Percentiles rank a stretch among this genome's conserved stretches.
Conservation (phyloP, 805 yeast genomes). For the Lachancea meyersii region DNA sequence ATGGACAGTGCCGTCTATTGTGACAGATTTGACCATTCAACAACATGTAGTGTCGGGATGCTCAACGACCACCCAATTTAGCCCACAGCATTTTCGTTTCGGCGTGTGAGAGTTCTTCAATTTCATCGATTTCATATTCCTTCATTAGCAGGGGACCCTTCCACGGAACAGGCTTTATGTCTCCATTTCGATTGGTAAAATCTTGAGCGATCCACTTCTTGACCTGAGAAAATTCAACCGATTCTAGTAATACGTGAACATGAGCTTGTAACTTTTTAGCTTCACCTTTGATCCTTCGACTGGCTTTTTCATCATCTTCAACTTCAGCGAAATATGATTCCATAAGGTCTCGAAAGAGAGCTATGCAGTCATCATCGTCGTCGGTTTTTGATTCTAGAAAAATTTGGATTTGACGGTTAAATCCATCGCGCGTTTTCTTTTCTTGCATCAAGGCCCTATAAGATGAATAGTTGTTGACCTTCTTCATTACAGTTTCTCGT, state of each 20-base stretch:
- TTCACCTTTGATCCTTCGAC: conserved; percentile 15
- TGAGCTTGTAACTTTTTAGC: conserved; percentile 13
- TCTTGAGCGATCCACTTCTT: conserved; percentile 18
- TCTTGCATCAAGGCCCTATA: conserved; percentile 22
- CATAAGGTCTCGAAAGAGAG: conserved; percentile 13
- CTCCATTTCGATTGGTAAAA: conserved; percentile 26
- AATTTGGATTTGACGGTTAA: not conserved
- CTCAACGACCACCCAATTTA: not conserved
- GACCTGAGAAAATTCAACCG: conserved; percentile 12
- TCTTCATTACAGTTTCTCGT: conserved; percentile 16
- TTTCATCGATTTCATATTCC: conserved; percentile 31
- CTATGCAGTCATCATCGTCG: conserved; percentile 11
- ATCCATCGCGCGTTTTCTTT: not conserved
- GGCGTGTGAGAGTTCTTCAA: conserved; percentile 19
- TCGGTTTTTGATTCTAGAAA: conserved; percentile 10
- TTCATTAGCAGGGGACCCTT: conserved; percentile 27
- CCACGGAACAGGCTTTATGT: conserved; percentile 25
- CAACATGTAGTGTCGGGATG: not conserved
- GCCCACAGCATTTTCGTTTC: conserved; percentile 10
- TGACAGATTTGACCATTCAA: not conserved
- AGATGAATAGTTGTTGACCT: conserved; percentile 23
- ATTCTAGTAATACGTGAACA: conserved; percentile 7
- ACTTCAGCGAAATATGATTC: conserved; percentile 13
- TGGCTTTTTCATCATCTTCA: conserved; percentile 7
- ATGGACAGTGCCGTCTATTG: not conserved